Conservation (phyloP, 805 yeast species). For the Brettanomyces sp. region DNA sequence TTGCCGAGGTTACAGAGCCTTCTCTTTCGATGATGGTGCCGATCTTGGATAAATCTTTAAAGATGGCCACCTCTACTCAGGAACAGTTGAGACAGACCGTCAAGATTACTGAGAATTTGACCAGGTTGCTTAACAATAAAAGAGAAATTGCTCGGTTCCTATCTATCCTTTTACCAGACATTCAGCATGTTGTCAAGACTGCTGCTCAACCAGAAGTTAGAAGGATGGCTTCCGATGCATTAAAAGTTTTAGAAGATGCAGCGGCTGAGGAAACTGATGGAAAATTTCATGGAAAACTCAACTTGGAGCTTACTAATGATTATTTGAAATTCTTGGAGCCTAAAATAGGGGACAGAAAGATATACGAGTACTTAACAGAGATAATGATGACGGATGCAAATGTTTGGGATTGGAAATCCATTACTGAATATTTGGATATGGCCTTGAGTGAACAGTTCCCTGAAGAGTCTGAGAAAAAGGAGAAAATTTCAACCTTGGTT, state of each 20-base stretch:
- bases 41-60: constrained; percentile 80
- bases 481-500: constrained; percentile 36
- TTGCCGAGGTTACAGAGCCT: constrained; percentile 97
- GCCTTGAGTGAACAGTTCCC: constrained; percentile 27
- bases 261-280: constrained; percentile 60
- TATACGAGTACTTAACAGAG: constrained; percentile 40
- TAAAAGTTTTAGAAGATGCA: constrained; percentile 69
- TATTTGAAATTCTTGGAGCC: constrained; percentile 27
- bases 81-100: constrained; percentile 96
- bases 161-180: constrained; percentile 85
- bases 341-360: constrained; percentile 27
- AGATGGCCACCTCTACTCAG: constrained; percentile 81
- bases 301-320: constrained; percentile 41
- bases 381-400: constrained; percentile 55
- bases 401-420: constrained; percentile 63
- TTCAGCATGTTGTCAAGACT: constrained; percentile 75
- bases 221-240: constrained; percentile 83
- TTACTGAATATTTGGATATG: constrained; percentile 43
- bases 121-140: constrained; percentile 89
- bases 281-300: constrained; percentile 67
- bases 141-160: constrained; percentile 83
- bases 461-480: constrained; percentile 24
- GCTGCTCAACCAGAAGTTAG: constrained; percentile 96
- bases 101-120: constrained; percentile 89
- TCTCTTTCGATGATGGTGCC: constrained; percentile 87